Evolutionary conservation across 371 early-diverging fungal species (phyloP), one percentile per base, ranked within the genome.

Genomic region (Coemansia sp.): DNA sequence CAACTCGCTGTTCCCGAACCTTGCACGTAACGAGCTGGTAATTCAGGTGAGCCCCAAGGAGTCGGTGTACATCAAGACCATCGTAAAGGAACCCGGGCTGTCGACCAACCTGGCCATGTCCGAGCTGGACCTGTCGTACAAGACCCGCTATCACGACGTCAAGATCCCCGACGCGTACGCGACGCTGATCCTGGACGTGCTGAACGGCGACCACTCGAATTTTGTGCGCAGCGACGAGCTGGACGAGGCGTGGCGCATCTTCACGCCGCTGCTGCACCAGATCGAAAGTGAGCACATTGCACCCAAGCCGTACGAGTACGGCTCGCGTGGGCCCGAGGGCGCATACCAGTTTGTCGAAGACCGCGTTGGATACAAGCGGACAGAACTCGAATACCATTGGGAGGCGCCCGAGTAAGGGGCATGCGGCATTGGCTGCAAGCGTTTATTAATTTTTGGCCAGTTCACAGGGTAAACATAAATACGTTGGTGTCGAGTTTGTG

Each of bases 91-190:
- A 54, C 98, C 92, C 26, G 94, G 92, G 13, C 81, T 92, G 38
- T 75, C 79, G 40, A 77, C 77, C 7, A 71, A 63, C 31, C 52
- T 79, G 57, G 83, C 88, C 53, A 89, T 92, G 59, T 88, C 93
- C 2, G 97, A 97, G 76, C 82, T 98, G 10, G 95, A 98, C 69
- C 81, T 98, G 58, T 86, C 93, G 5, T 98, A 98, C 82, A 81
- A 86, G 43, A 82, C 84, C 45, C 88, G 96, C 48, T 98, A 92
- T 82, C 82, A 84, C 20, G 89, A 92, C 54, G 65, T 87, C 48
- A 83, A 85, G 64, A 96, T 98, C 61, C 98, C 98, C 26, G 98
- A 98, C 67, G 98, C 98, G 8, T 98, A 98, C 79, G 97, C 95
- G 66, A 85, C 92, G 5, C 81, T 98, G 32, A 89, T 98, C 57